Conservation (phyloP, 495 filamentous ascomycete species). For the Aspergillus funiculosus region DNA sequence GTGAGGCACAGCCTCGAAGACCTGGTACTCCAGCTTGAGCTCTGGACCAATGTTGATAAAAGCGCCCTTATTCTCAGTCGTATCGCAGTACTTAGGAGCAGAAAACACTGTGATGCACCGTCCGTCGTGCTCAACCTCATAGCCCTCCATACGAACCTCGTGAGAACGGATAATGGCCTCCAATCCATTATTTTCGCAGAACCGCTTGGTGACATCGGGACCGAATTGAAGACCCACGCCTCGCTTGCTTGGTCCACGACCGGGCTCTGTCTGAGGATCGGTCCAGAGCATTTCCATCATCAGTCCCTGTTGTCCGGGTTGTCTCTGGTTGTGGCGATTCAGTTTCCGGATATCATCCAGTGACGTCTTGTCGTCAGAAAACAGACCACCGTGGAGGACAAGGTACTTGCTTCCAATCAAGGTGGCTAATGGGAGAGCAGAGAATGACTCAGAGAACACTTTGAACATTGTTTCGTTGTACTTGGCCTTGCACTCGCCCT, state of each 20-base stretch:
- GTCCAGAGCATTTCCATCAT: conserved; percentile 99
- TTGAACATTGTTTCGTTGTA: conserved; percentile 96
- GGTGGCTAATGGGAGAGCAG: conserved; percentile 86
- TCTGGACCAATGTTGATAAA: conserved; percentile 96
- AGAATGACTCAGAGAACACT: conserved; percentile 97
- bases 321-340: conserved; percentile 83
- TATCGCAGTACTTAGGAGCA: conserved; percentile 94
- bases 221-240: conserved; percentile 96
- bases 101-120: conserved; percentile 99
- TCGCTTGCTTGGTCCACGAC: conserved; percentile 90
- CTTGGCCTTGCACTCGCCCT: conserved; percentile 96
- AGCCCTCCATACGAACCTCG: conserved; percentile 96
- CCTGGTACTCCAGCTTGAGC: conserved; percentile 81
- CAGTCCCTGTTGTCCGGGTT: conserved; percentile 89
- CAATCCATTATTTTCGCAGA: conserved; percentile 92
- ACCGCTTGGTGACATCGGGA: conserved; percentile 91
- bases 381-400: conserved; percentile 90
- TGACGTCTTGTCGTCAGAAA: conserved; percentile 92
- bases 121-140: conserved; percentile 95
- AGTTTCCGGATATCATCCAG: conserved; percentile 91
- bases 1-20: conserved; percentile 96
- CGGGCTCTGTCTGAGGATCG: conserved; percentile 80
- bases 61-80: conserved; percentile 94
- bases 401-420: conserved; percentile 89
- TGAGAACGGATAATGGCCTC: conserved; percentile 95